phyloP scores from a whole-genome alignment of 1,139 yeast species.

The Hemisphaericaspora lyxosophila region DNA sequence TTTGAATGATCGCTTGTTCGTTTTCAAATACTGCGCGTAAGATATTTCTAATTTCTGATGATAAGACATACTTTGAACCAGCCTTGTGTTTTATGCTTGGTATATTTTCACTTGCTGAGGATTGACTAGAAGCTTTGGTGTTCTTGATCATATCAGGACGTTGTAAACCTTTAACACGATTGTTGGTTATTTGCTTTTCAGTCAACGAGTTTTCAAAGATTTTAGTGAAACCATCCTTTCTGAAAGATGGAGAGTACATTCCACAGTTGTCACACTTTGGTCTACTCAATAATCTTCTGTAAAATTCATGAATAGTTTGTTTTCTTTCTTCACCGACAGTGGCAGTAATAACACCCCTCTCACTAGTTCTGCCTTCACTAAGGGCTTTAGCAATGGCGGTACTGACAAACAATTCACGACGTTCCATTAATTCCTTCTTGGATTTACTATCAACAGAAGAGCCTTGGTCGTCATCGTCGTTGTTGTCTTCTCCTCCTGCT shows the following conservation, averaged over 20 bases:
- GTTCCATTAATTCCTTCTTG: conserved; percentile 49
- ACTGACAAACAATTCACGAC: conserved; percentile 72
- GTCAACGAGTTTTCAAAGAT: conserved; percentile 83
- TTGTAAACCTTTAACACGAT: conserved; percentile 74
- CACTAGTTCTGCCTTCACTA: conserved; percentile 69
- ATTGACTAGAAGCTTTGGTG: conserved; percentile 12
- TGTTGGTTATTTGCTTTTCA: conserved; percentile 78
- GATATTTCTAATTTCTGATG: conserved; percentile 82
- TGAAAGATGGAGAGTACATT: conserved; percentile 88
- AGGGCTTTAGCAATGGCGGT: conserved; percentile 72
- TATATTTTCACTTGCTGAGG: conserved; percentile 24
- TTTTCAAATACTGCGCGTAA: conserved; percentile 70
- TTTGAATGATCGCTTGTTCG: conserved; percentile 64
- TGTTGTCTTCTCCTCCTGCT: too few relatives aligned
- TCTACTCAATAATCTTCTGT: conserved; percentile 68
- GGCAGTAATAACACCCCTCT: conserved; percentile 73
- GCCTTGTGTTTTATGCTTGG: conserved; percentile 55
- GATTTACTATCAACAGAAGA: conserved; percentile 34
- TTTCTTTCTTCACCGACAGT: conserved; percentile 88
- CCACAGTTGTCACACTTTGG: conserved; percentile 95
- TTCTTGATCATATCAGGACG: conserved; percentile 69
- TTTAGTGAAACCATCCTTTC: conserved; percentile 94
- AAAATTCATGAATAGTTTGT: conserved; percentile 68
- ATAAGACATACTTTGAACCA: conserved; percentile 81
- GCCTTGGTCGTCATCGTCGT: conserved; percentile 23